Conservation (phyloP, 176 grass and related monocot genomes). For the Carex parvula region DNA sequence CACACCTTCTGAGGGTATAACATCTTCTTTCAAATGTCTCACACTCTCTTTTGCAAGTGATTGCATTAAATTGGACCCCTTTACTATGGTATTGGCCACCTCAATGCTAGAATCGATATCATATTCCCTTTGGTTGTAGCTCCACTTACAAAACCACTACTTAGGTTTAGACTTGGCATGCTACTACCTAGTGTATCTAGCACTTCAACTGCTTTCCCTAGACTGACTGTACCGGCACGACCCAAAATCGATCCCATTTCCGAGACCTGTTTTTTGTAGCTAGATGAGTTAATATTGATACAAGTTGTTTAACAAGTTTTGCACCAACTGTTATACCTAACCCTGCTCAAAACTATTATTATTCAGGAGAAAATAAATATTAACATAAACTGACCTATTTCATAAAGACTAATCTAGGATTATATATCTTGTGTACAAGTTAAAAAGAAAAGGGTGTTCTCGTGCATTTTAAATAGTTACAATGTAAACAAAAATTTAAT, state of each 20-base stretch:
- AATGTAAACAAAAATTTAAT: not conserved
- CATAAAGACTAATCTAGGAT: not conserved
- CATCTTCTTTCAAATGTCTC: constrained; percentile 77
- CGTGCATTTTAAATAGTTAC: not conserved
- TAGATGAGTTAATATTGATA: not conserved
- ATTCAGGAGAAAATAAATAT: not conserved
- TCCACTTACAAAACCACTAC: constrained; percentile 61
- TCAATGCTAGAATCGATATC: constrained; percentile 93
- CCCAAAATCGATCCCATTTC: constrained; percentile 81
- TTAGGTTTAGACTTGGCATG: constrained; percentile 71
- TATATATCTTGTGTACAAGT: not conserved
- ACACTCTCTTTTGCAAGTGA: constrained; percentile 78
- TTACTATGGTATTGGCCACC: constrained; percentile 93
- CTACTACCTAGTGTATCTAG: constrained; percentile 94
- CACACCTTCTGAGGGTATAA: constrained; percentile 79
- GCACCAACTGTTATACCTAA: not conserved
- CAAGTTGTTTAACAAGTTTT: no score
- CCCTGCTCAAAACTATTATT: not conserved
- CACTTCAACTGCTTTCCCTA: constrained; percentile 90
- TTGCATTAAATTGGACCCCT: constrained; percentile 83
- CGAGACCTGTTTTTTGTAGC: constrained; percentile 55
- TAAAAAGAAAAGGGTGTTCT: not conserved
- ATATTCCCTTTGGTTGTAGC: constrained; percentile 57
- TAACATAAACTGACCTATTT: not conserved
- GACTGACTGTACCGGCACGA: constrained; percentile 63